Conservation (phyloP, 2,329 filamentous ascomycete species). For the Esteya vermicola region DNA sequence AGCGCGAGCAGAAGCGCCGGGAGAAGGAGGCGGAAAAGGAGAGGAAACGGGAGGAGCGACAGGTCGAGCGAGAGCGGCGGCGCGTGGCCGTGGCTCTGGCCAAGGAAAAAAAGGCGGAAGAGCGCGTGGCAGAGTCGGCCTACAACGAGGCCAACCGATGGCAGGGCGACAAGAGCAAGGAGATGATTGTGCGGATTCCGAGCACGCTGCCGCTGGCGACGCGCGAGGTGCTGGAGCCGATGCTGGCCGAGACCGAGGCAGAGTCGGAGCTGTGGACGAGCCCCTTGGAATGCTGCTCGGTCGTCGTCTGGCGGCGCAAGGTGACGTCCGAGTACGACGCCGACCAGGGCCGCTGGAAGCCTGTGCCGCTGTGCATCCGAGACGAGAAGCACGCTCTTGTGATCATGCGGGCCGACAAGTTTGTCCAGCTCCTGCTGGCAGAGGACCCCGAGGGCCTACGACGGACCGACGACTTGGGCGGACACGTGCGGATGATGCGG, state of each 20-base stretch:
- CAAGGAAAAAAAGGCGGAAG: slow-evolving; percentile 45
- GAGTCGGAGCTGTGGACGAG: slow-evolving; percentile 29
- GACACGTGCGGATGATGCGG: slow-evolving; percentile 43
- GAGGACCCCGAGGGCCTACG: slow-evolving; percentile 5
- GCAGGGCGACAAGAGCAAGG: slow-evolving; percentile 57
- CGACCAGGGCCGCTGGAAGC: slow-evolving; percentile 49
- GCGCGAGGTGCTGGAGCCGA: slow-evolving; percentile 28
- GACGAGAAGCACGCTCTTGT: slow-evolving; percentile 49
- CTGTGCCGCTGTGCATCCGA: slow-evolving; percentile 33
- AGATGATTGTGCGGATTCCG: slow-evolving; percentile 67
- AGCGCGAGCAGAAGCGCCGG: slow-evolving; percentile 29
- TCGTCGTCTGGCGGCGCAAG: slow-evolving; percentile 58
- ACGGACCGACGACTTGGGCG: slow-evolving; percentile 26
- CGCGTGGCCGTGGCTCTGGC: slow-evolving; percentile 41
- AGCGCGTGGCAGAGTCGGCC: slow-evolving; percentile 51
- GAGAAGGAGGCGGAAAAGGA: slow-evolving; percentile 40
- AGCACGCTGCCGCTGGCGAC: slow-evolving; percentile 34
- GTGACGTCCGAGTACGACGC: slow-evolving; percentile 49
- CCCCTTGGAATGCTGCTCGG: slow-evolving; percentile 24
- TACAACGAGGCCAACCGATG: slow-evolving; percentile 61
- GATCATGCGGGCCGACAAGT: slow-evolving; percentile 47
- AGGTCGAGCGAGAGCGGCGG: slow-evolving; percentile 41
- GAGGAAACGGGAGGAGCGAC: slow-evolving; percentile 39
- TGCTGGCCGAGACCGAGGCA: slow-evolving; percentile 37
- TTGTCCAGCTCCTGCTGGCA: slow-evolving; percentile 44